These are phyloP conservation scores for Scedosporium apiospermum DNA, from an alignment of 2,329 filamentous ascomycete species.

Conservation along the genomic window DNA sequence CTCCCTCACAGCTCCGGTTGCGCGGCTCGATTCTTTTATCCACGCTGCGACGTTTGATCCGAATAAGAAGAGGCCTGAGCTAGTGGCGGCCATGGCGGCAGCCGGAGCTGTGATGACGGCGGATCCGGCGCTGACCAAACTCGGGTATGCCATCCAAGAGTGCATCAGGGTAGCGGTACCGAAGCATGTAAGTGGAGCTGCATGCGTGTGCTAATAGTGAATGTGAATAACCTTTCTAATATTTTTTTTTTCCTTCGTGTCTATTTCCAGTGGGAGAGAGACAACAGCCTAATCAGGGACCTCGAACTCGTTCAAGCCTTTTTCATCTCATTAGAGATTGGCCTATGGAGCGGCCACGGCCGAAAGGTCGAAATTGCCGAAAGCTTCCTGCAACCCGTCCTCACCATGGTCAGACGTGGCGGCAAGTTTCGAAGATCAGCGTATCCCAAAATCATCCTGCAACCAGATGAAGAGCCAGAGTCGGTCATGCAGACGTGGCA, in stretches of 20 bases:
- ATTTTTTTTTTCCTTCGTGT: neutral
- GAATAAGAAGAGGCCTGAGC: constrained; percentile 45
- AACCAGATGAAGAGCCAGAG: constrained; percentile 43
- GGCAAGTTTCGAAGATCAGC: constrained; percentile 19
- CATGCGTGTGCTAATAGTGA: too few species aligned
- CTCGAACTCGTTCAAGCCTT: constrained; percentile 36
- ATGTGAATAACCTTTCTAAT: constrained; percentile 10
- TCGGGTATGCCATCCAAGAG: constrained; percentile 47
- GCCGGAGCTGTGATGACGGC: constrained; percentile 50
- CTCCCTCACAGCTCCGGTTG: constrained; percentile 46
- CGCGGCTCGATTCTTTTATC: constrained; percentile 49
- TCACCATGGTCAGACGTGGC: constrained; percentile 26
- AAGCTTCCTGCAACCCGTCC: constrained; percentile 32
- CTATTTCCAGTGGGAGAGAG: constrained; percentile 19
- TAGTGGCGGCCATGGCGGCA: constrained; percentile 49
- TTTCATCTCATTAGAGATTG: constrained; percentile 38
- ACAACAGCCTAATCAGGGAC: constrained; percentile 21
- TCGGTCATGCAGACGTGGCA: constrained; percentile 56
- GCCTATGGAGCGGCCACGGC: constrained; percentile 44
- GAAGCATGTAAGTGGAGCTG: constrained; percentile 15
- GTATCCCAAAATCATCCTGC: constrained; percentile 13
- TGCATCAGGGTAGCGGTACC: constrained; percentile 29
- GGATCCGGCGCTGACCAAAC: constrained; percentile 47
- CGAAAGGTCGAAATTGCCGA: constrained; percentile 49
- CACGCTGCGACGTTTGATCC: constrained; percentile 51